These are phyloP conservation scores for Cinchona pubescens DNA, from an alignment of 257 asterid species.

Conservation along the genomic window DNA sequence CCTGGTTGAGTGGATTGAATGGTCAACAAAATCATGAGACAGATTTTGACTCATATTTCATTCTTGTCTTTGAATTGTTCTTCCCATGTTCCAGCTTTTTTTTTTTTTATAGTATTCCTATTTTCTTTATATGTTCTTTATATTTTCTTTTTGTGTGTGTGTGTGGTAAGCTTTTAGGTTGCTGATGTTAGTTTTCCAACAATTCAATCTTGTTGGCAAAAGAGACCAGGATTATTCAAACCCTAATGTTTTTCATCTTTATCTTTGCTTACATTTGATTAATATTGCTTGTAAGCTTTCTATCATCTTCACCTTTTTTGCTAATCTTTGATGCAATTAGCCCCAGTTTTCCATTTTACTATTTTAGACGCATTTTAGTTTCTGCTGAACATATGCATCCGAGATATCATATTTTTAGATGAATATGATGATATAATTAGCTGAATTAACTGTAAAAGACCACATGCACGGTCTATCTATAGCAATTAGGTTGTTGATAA, in stretches of 20 bases:
- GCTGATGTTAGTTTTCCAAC: conserved; percentile 17
- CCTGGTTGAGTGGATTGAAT: conserved; percentile 56
- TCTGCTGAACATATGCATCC: not conserved
- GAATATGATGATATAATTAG: not conserved
- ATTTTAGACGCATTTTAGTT: not conserved
- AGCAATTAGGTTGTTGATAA: not conserved
- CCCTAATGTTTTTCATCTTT: conserved; percentile 22
- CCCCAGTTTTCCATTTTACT: not conserved
- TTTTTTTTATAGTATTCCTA: too few relatives aligned
- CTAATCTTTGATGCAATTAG: not conserved
- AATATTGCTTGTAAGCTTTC: not conserved
- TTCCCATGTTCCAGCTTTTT: conserved; percentile 33
- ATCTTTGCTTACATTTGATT: conserved; percentile 11
- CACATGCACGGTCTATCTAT: not conserved
- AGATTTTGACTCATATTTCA: conserved; percentile 60
- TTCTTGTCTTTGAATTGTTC: conserved; percentile 60
- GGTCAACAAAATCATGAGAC: conserved; percentile 65
- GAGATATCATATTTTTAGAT: not conserved
- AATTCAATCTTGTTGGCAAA: conserved; percentile 17
- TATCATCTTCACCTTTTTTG: not conserved
- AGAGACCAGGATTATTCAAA: conserved; percentile 18
- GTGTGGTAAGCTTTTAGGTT: not conserved
- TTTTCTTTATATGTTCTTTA: conserved; percentile 13
- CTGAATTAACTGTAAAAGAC: not conserved
- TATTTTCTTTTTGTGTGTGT: conserved; percentile 12